Percentiles rank a stretch among this genome's conserved stretches.
Evolutionary conservation across 768 basidiomycete species (phyloP).

Genomic region (Tephrocybe sp.): DNA sequence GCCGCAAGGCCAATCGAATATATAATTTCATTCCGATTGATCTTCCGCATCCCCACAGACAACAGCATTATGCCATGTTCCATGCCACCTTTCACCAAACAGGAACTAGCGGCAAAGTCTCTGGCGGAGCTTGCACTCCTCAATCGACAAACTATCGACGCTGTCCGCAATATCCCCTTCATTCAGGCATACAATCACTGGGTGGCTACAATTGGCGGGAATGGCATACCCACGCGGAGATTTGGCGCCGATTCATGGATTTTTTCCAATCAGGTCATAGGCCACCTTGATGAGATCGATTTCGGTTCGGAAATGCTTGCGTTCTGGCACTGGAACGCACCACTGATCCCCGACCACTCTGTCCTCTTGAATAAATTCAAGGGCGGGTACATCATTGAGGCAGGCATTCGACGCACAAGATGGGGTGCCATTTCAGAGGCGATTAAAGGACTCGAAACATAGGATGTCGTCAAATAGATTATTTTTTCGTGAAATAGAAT

Average conservation of each 20-base stretch:
- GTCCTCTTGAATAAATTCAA: conserved; percentile 10
- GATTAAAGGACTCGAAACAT: no score
- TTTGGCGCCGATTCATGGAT: conserved; percentile 1
- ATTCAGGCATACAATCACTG: conserved; percentile 5
- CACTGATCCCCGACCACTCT: conserved; percentile 1
- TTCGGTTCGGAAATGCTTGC: conserved; percentile 8
- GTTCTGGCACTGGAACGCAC: conserved; percentile 9
- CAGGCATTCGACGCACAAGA: background rate
- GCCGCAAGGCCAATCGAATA: background rate
- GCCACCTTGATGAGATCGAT: conserved; percentile 1
- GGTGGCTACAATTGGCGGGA: conserved; percentile 5
- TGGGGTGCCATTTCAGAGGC: conserved; percentile 4
- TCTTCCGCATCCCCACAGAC: background rate
- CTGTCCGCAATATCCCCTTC: conserved; percentile 7
- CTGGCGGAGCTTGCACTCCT: conserved; percentile 4
- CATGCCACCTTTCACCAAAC: conserved; percentile 1
- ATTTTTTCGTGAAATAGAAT: no score
- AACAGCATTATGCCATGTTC: conserved; percentile 11
- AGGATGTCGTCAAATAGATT: no score
- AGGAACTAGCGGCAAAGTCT: background rate
- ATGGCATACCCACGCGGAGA: conserved; percentile 5
- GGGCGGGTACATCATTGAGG: conserved; percentile 7
- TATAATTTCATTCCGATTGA: background rate
- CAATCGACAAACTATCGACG: background rate
- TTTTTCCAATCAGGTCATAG: conserved; percentile 9